Conservation (phyloP, 2,329 filamentous ascomycete genomes). For the Epichloe sp. region DNA sequence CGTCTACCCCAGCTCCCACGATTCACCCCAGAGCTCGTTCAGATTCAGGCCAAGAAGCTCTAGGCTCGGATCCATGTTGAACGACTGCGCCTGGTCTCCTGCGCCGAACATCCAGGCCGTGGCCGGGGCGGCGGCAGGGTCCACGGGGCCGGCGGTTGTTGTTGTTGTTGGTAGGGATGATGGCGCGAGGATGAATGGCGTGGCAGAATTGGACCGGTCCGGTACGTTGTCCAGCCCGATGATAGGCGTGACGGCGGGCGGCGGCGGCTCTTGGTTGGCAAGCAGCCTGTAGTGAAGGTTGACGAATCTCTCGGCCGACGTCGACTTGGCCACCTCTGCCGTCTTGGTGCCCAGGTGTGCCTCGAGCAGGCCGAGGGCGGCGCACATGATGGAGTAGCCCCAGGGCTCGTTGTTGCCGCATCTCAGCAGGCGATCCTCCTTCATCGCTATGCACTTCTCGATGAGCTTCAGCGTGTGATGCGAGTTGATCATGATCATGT, state of each 20-base stretch:
- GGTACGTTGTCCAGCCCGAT: slow-evolving; percentile 18
- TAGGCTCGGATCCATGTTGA: slow-evolving; percentile 40
- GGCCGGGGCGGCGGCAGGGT: slow-evolving; percentile 18
- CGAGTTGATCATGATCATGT: slow-evolving; percentile 50
- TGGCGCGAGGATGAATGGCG: slow-evolving; percentile 26
- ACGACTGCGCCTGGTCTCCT: slow-evolving; percentile 22
- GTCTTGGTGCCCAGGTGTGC: slow-evolving; percentile 46
- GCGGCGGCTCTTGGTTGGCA: slow-evolving; percentile 36
- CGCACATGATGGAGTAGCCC: slow-evolving; percentile 52
- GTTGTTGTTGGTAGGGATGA: slow-evolving; percentile 12
- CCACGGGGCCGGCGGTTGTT: slow-evolving; percentile 18
- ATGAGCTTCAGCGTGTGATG: slow-evolving; percentile 48
- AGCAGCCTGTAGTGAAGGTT: slow-evolving; percentile 44
- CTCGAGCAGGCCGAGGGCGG: slow-evolving; percentile 44
- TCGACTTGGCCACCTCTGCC: slow-evolving; percentile 42
- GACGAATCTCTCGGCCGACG: slow-evolving; percentile 46
- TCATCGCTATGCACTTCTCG: slow-evolving; percentile 46
- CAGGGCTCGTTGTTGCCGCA: slow-evolving; percentile 52
- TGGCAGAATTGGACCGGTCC: slow-evolving; percentile 28
- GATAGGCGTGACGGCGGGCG: slow-evolving; percentile 8
- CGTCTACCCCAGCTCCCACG: slow-evolving; percentile 27
- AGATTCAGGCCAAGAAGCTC: slow-evolving; percentile 40
- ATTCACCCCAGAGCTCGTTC: slow-evolving; percentile 42
- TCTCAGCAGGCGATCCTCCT: slow-evolving; percentile 46
- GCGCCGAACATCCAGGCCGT: slow-evolving; percentile 21